These are phyloP conservation scores for Reticulascus tulasneorum DNA, from an alignment of 2,329 filamentous ascomycete genomes.

Conservation along the genomic window DNA sequence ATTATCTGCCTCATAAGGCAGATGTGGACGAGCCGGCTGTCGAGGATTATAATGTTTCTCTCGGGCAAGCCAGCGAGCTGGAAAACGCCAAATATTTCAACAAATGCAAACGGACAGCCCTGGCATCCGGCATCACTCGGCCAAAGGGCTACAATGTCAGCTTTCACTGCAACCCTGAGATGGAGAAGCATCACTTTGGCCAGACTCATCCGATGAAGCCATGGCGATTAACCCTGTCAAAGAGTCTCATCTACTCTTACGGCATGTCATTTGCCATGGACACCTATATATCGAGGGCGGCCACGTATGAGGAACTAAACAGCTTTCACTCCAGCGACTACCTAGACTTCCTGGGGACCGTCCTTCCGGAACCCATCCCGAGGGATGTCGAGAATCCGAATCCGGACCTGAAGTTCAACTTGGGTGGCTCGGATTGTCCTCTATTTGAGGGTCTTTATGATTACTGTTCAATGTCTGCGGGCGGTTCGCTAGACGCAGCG, in stretches of 20 bases:
- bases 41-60: conserved; percentile 46
- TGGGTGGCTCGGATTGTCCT: conserved; percentile 88
- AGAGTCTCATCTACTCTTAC: conserved; percentile 90
- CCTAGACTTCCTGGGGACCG: conserved; percentile 77
- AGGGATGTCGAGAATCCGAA: conserved; percentile 63
- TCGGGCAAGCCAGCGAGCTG: conserved; percentile 46
- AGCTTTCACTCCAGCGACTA: conserved; percentile 88
- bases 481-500: conserved; percentile 85
- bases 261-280: conserved; percentile 98
- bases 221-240: conserved; percentile 92
- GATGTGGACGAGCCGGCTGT: conserved; percentile 48
- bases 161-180: conserved; percentile 90
- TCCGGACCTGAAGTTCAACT: conserved; percentile 71
- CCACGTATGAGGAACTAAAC: conserved; percentile 81
- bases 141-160: conserved; percentile 89
- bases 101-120: conserved; percentile 53
- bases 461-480: conserved; percentile 91
- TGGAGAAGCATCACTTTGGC: conserved; percentile 96
- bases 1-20: conserved; percentile 54
- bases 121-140: conserved; percentile 66
- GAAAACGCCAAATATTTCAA: conserved; percentile 54
- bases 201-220: conserved; percentile 98
- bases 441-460: conserved; percentile 94
- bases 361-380: conserved; percentile 59
- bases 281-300: conserved; percentile 78